These are phyloP conservation scores for Aspergillus fumigatiaffinis DNA, from an alignment of 2,329 filamentous ascomycete genomes.

Conservation along the genomic window DNA sequence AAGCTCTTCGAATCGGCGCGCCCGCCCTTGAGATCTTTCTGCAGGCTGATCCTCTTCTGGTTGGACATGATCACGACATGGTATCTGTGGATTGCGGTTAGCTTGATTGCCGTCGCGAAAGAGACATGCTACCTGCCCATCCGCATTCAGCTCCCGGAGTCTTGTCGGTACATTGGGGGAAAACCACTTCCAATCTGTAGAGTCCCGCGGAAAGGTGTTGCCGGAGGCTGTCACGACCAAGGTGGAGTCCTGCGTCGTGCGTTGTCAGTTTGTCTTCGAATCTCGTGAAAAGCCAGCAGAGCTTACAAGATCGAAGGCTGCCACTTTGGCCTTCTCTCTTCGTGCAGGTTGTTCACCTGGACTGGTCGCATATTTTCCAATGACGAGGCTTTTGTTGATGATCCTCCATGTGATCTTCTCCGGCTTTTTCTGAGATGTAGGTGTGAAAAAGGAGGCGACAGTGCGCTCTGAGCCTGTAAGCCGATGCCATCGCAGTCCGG, in stretches of 20 bases:
- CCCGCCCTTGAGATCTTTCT: conserved; percentile 66
- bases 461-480: conserved; percentile 39
- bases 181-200: conserved; percentile 95
- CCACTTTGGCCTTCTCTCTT: conserved; percentile 31
- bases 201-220: conserved; percentile 68
- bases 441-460: conserved; percentile 83
- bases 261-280: not conserved
- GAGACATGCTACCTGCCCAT: conserved; percentile 53
- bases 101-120: not conserved
- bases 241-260: conserved; percentile 68
- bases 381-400: conserved; percentile 66
- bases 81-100: conserved; percentile 50
- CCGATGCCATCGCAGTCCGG: not conserved
- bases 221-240: conserved; percentile 76
- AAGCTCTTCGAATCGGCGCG: conserved; percentile 66
- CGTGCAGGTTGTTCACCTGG: conserved; percentile 6
- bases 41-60: conserved; percentile 76
- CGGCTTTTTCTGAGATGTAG: conserved; percentile 76
- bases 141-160: conserved; percentile 64
- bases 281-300: not conserved
- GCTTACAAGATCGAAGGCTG: conserved; percentile 46
- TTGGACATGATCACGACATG: conserved; percentile 80
- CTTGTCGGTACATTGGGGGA: conserved; percentile 63
- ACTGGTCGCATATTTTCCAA: conserved; percentile 64
- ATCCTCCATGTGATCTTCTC: conserved; percentile 68